Evolutionary conservation across 2,329 filamentous ascomycete genomes (phyloP).

Genomic region (Alternaria brassicicola): DNA sequence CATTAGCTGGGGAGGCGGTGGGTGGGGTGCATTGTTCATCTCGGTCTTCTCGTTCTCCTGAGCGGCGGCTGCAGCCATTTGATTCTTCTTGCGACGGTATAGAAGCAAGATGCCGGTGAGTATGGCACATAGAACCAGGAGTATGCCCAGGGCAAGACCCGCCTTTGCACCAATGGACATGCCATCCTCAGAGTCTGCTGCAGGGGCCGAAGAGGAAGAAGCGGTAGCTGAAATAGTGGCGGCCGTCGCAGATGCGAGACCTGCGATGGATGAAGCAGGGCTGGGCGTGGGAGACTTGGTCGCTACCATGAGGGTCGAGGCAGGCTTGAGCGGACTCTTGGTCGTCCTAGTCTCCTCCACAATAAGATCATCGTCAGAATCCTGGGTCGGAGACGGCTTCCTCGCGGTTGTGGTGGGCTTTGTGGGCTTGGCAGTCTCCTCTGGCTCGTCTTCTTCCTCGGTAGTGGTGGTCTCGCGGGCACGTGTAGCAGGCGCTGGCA

Average conservation of each 20-base stretch:
- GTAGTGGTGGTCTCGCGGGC: conserved; percentile 20
- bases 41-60: conserved; percentile 52
- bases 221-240: conserved; percentile 35
- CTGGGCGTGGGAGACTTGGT: conserved; percentile 34
- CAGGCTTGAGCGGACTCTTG: conserved; percentile 20
- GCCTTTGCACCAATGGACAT: conserved; percentile 67
- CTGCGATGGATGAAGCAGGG: conserved; percentile 23
- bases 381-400: conserved; percentile 26
- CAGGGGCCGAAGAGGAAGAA: conserved; percentile 20
- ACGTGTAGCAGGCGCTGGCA: conserved; percentile 30
- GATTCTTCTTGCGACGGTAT: conserved; percentile 74
- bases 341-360: conserved; percentile 23
- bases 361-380: conserved; percentile 2
- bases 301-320: conserved; percentile 34
- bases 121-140: conserved; percentile 71
- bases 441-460: conserved; percentile 16
- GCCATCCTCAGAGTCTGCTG: conserved; percentile 36
- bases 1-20: conserved; percentile 34
- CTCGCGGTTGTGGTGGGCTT: conserved; percentile 24
- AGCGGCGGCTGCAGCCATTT: conserved; percentile 49
- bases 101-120: conserved; percentile 73
- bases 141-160: conserved; percentile 82
- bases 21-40: conserved; percentile 36
- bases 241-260: conserved; percentile 29
- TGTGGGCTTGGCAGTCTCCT: conserved; percentile 21